Percentiles rank a stretch among this genome's conserved stretches.
phyloP scores from a whole-genome alignment of 2,329 filamentous ascomycete species.

The Epichloe typhina region DNA sequence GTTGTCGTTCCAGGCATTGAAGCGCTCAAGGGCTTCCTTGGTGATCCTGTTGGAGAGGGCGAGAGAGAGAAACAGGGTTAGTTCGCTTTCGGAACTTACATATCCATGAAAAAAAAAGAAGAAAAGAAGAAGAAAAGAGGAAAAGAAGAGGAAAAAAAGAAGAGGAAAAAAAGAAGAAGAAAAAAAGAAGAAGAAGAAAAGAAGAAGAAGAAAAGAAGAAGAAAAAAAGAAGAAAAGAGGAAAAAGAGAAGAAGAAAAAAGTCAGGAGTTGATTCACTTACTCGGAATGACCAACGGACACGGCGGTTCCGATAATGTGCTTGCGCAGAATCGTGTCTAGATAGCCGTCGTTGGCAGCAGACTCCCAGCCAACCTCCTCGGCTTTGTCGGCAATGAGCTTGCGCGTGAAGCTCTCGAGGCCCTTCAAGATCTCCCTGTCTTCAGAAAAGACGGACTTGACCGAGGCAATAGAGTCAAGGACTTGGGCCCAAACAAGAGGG shows the following conservation, averaged over 20 bases:
- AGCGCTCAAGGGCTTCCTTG: conserved; percentile 63
- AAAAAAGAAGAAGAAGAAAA: not conserved
- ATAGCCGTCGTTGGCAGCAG: conserved; percentile 64
- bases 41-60: conserved; percentile 36
- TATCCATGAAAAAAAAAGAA: not conserved
- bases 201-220: no score
- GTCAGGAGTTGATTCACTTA: conserved; percentile 27
- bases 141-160: no score
- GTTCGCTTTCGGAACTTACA: no score
- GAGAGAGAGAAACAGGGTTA: not conserved
- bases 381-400: conserved; percentile 64
- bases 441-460: conserved; percentile 78
- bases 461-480: conserved; percentile 61
- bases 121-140: no score
- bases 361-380: conserved; percentile 76
- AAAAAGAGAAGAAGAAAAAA: not conserved
- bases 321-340: conserved; percentile 73
- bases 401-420: conserved; percentile 65
- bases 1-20: conserved; percentile 65
- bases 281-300: conserved; percentile 62
- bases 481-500: conserved; percentile 80
- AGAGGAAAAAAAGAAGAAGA: no score
- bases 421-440: conserved; percentile 56
- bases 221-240: no score
- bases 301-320: conserved; percentile 63